Evolutionary conservation across 805 yeast species (phyloP).

Genomic region (Blastobotrys attinorum): DNA sequence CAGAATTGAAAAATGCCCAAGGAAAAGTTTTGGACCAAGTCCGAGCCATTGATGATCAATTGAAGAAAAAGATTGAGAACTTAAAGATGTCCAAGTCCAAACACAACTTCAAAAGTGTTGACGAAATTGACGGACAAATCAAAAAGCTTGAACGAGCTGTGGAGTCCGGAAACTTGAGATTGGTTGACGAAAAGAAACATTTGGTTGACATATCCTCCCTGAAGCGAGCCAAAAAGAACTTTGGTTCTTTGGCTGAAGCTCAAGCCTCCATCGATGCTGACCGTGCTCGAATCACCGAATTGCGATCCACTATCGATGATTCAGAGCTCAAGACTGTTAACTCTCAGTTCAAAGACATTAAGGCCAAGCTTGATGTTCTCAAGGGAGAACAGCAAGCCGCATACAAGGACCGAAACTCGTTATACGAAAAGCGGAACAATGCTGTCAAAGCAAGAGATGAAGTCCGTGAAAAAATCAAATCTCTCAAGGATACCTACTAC

Average conservation of each 20-base stretch:
- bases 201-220: conserved; percentile 80
- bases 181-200: conserved; percentile 83
- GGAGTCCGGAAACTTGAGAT: conserved; percentile 68
- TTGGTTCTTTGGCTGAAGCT: conserved; percentile 59
- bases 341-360: conserved; percentile 54
- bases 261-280: conserved; percentile 77
- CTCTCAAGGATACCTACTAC: conserved; percentile 66
- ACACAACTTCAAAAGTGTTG: conserved; percentile 45
- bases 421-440: conserved; percentile 59
- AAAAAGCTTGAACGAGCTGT: conserved; percentile 57
- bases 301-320: conserved; percentile 58
- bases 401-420: conserved; percentile 55
- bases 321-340: conserved; percentile 57
- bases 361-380: conserved; percentile 62
- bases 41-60: conserved; percentile 55
- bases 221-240: conserved; percentile 74
- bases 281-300: conserved; percentile 62
- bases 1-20: conserved; percentile 40
- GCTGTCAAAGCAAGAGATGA: conserved; percentile 62
- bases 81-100: conserved; percentile 65
- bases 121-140: conserved; percentile 30
- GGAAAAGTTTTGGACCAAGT: conserved; percentile 51
- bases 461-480: conserved; percentile 56
- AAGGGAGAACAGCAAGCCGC: conserved; percentile 50
- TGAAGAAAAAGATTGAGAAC: conserved; percentile 71